Evolutionary conservation across 306 rosid genomes (phyloP).

Genomic region (Clitoria ternatea): DNA sequence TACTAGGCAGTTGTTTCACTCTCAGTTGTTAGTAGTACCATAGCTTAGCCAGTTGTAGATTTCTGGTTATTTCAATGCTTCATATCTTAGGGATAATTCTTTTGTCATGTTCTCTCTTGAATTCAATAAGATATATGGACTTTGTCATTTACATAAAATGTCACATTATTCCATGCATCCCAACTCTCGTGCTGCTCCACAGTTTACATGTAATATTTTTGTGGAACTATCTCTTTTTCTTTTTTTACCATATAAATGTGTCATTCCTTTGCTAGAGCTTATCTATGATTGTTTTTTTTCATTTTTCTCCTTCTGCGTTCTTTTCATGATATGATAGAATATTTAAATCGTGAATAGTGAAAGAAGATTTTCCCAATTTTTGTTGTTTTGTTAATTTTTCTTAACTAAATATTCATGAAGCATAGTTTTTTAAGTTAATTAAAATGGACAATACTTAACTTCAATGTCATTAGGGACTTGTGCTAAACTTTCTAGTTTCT

Average conservation of each 20-base stretch:
- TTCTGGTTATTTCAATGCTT: not conserved
- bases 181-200: no score
- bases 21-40: not conserved
- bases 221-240: not conserved
- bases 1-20: not conserved
- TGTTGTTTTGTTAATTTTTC: not conserved
- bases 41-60: not conserved
- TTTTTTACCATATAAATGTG: not conserved
- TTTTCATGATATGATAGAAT: not conserved
- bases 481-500: not conserved
- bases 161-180: not conserved
- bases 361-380: not conserved
- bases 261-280: not conserved
- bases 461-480: not conserved
- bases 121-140: not conserved
- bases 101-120: not conserved
- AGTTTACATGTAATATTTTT: not conserved
- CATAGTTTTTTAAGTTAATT: not conserved
- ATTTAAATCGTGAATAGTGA: not conserved
- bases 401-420: not conserved
- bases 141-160: not conserved
- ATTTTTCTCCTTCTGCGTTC: not conserved
- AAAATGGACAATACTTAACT: not conserved
- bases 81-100: not conserved
- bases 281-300: not conserved